Conservation (phyloP, 345 rosid genomes). For the Melastoma malabathricum region DNA sequence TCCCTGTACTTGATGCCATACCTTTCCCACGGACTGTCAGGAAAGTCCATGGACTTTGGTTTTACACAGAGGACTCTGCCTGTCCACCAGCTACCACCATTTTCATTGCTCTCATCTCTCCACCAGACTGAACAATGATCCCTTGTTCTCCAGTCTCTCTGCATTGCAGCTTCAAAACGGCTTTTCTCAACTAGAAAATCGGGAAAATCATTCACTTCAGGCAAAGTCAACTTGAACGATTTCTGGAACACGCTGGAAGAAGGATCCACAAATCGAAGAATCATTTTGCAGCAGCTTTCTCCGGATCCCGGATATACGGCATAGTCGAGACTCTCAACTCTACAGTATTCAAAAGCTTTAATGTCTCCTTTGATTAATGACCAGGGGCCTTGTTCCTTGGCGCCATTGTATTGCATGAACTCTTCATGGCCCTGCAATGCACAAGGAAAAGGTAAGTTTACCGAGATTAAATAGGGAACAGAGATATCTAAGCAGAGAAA, state of each 20-base stretch:
- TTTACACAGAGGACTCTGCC: conserved; percentile 65
- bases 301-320: conserved; percentile 88
- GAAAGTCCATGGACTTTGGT: conserved; percentile 62
- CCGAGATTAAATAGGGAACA: neutral
- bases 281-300: conserved; percentile 96
- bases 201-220: conserved; percentile 75
- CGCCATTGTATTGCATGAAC: conserved; percentile 27
- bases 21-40: conserved; percentile 96
- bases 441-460: neutral
- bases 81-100: conserved; percentile 97
- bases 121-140: conserved; percentile 97
- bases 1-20: conserved; percentile 61
- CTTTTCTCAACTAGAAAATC: conserved; percentile 95
- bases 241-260: conserved; percentile 36
- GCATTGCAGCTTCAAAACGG: conserved; percentile 67
- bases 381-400: conserved; percentile 72
- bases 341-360: conserved; percentile 78
- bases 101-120: conserved; percentile 72
- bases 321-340: conserved; percentile 72
- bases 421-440: conserved; percentile 79
- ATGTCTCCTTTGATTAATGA: conserved; percentile 35
- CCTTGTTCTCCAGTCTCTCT: conserved; percentile 77
- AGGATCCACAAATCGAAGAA: conserved; percentile 62
- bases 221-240: conserved; percentile 59
- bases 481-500: neutral